phyloP scores from a whole-genome alignment of 108 stramenopile species.

The Nitzschia sp. region DNA sequence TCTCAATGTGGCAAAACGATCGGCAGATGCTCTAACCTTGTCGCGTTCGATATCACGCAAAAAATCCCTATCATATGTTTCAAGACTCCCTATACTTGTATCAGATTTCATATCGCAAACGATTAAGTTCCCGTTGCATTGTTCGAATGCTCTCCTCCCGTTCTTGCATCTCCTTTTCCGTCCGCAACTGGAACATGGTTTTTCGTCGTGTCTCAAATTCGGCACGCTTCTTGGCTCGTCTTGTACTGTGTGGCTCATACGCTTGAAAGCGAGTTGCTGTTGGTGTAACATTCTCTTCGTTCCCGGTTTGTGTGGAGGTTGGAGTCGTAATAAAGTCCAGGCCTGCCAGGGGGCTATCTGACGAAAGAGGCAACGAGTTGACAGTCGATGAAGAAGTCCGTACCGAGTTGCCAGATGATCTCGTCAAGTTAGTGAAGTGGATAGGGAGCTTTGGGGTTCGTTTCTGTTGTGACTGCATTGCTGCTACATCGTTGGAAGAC shows the following conservation, averaged over 20 bases:
- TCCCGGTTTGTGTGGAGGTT: neutral
- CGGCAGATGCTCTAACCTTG: too few relatives aligned
- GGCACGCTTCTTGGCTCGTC: slow-evolving; percentile 45
- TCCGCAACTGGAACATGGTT: slow-evolving; percentile 11
- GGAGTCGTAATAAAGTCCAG: slow-evolving; percentile 3
- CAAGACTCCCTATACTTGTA: too few relatives aligned
- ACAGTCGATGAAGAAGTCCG: neutral
- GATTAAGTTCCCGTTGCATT: slow-evolving; percentile 31
- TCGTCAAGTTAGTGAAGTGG: neutral
- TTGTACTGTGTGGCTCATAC: slow-evolving; percentile 48
- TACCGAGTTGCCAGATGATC: neutral
- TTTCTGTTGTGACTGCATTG: neutral
- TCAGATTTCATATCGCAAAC: too few relatives aligned
- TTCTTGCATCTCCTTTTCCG: slow-evolving; percentile 16
- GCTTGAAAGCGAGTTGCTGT: neutral
- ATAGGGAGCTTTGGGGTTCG: neutral
- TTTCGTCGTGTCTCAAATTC: slow-evolving; percentile 35
- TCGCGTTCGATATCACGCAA: too few relatives aligned
- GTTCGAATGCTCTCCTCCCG: slow-evolving; percentile 22
- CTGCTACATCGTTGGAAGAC: neutral
- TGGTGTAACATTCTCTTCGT: slow-evolving; percentile 26
- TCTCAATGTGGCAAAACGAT: too few relatives aligned
- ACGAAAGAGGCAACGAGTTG: neutral
- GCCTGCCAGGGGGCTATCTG: slow-evolving; percentile 12
- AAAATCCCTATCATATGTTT: too few relatives aligned